phyloP scores from a whole-genome alignment of 257 asterid genomes.

The Solanum medicagineum region DNA sequence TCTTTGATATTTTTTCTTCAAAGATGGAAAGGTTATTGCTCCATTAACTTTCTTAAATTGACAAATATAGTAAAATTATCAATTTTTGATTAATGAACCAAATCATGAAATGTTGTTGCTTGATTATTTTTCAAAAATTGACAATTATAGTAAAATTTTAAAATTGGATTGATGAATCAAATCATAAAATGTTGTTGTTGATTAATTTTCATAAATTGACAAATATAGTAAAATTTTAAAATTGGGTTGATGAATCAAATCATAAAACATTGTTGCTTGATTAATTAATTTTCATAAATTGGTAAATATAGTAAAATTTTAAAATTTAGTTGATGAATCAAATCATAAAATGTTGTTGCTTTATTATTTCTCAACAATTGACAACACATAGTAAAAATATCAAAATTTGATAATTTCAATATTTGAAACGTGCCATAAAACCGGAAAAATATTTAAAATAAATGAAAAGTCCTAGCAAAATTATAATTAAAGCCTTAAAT shows the following conservation, averaged over 20 bases:
- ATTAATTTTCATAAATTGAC: background rate
- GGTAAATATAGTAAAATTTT: background rate
- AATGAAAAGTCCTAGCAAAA: background rate
- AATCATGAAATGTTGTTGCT: background rate
- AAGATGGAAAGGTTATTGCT: background rate
- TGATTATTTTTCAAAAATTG: background rate
- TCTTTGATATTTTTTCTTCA: background rate
- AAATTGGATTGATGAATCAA: background rate
- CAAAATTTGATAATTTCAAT: background rate
- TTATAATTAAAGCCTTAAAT: no score
- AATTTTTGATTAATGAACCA: background rate
- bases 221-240: background rate
- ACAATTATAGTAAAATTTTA: background rate
- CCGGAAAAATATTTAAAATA: background rate
- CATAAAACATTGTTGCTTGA: background rate
- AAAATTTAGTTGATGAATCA: background rate
- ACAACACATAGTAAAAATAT: no score
- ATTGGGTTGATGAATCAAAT: background rate
- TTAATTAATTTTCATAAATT: background rate
- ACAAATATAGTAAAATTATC: background rate
- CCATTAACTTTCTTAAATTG: background rate
- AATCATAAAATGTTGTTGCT: background rate
- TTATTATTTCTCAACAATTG: background rate
- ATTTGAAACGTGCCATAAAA: background rate
- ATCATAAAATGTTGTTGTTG: background rate